phyloP scores from a whole-genome alignment of 306 rosid species.

The Ziziphus jujuba region DNA sequence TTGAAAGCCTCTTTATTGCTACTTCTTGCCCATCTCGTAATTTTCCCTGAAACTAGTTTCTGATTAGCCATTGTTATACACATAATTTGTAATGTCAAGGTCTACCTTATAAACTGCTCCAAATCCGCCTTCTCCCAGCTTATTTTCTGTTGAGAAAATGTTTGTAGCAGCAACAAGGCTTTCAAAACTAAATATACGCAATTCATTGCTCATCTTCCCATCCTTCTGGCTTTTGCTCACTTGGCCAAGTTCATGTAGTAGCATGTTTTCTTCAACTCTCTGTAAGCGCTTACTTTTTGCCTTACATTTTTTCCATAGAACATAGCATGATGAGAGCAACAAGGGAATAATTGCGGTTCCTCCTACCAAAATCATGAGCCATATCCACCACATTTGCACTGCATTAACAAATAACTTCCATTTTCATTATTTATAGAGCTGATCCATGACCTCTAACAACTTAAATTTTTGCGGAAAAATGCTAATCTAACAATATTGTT shows the following conservation, averaged over 20 bases:
- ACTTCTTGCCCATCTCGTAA: conserved; percentile 35
- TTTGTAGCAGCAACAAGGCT: conserved; percentile 30
- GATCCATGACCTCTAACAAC: too few relatives aligned
- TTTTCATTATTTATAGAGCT: too few relatives aligned
- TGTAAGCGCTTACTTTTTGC: not conserved
- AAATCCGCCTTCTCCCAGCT: conserved; percentile 34
- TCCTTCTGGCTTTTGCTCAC: not conserved
- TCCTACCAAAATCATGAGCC: conserved; percentile 21
- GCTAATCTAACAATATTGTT: too few relatives aligned
- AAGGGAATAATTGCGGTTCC: conserved; percentile 15
- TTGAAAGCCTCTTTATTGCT: conserved; percentile 45
- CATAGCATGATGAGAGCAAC: conserved; percentile 1
- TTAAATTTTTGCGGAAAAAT: too few relatives aligned
- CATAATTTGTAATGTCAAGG: not conserved
- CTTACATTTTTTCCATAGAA: conserved; percentile 11
- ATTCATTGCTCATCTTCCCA: conserved; percentile 15
- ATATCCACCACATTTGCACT: conserved; percentile 28
- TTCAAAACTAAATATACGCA: conserved; percentile 29
- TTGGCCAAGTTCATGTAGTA: conserved; percentile 23
- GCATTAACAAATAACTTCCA: conserved; percentile 1
- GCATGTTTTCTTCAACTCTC: conserved; percentile 14
- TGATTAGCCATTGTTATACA: not conserved
- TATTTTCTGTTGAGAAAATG: conserved; percentile 29
- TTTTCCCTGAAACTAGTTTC: conserved; percentile 27
- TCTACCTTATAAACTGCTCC: conserved; percentile 29